Evolutionary conservation across 768 basidiomycete genomes (phyloP), one percentile per base, ranked within the genome.

Genomic region (Pulveroboletus sp.): DNA sequence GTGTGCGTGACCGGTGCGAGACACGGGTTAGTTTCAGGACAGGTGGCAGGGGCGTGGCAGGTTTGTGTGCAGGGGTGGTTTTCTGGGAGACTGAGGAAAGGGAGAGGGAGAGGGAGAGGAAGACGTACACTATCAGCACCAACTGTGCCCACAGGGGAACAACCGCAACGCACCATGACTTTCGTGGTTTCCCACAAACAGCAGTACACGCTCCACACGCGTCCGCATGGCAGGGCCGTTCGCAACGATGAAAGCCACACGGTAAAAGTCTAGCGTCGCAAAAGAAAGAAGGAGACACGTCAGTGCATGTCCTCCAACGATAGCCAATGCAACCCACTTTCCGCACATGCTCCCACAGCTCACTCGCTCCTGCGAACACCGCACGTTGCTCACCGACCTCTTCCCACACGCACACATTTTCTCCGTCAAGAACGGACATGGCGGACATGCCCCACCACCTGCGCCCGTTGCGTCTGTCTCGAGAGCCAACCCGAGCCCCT

Each of bases 231-330:
- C 96, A 99, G 0, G 76, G 60, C 48, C 83, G 77, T 51, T 86
- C 82, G 65, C 96, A 99, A 12, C 77, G 82, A 65, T 99, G 96
- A 63, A 86, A 92, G 2, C 95, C 96, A 60, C 96, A 99, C 0
- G 69, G 69, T 49, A 97, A 71, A 3, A 86, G 67, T 53, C 83
- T 86, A 47, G 2, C 24, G 5, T 40, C 32, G 12, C n/a, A 50
- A 26, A 31, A 7, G 18, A 14, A 15, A 45, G 5, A 30, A 47
- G 0, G 21, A 27, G 27, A 27, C 27, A 3, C 27, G 27, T 54
- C 18, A 48, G 30, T 5, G 7, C 17, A 9, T 2, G 1, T 36
- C 33, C 18, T n/a, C n/a, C 30, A 46, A 11, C 12, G 2, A 26
- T 6, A 15, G 21, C 5, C 15, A 24, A 37, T 3, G 12, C n/a